These are phyloP conservation scores for Brassica incana DNA, from an alignment of 345 rosid genomes.

Conservation along the genomic window DNA sequence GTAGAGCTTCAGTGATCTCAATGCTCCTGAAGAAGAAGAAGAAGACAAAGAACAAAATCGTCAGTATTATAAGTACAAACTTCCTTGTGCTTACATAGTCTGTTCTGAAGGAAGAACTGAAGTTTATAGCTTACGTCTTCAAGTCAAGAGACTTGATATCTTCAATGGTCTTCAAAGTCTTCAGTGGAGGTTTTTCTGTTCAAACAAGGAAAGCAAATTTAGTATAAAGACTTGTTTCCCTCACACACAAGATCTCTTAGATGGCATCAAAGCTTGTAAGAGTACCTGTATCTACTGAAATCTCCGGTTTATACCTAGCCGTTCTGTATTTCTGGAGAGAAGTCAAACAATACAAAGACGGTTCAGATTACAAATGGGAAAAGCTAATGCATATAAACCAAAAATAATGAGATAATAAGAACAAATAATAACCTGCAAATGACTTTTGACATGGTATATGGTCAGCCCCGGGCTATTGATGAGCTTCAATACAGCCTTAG, in stretches of 20 bases:
- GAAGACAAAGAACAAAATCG: background rate
- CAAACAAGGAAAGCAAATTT: constrained; percentile 15
- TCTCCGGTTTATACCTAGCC: constrained; percentile 82
- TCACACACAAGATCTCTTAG: background rate
- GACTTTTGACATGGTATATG: constrained; percentile 97
- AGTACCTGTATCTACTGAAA: constrained; percentile 52
- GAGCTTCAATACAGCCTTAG: constrained; percentile 82
- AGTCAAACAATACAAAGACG: constrained; percentile 15
- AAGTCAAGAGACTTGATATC: constrained; percentile 69
- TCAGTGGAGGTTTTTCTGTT: constrained; percentile 58
- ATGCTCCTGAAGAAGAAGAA: constrained; percentile 32
- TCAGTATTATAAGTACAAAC: background rate
- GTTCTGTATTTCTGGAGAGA: constrained; percentile 89
- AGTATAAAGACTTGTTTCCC: background rate
- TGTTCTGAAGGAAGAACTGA: background rate
- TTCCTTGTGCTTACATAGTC: background rate
- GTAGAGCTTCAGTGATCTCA: constrained; percentile 68
- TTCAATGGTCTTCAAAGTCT: constrained; percentile 51
- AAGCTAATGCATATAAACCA: constrained; percentile 10
- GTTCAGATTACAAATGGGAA: background rate
- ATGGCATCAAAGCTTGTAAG: background rate
- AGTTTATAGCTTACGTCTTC: constrained; percentile 58
- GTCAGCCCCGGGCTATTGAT: constrained; percentile 80
- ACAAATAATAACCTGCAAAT: constrained; percentile 65
- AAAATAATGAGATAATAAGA: background rate